phyloP scores from a whole-genome alignment of 176 grass and related monocot genomes.

The Oryza brachyantha region DNA sequence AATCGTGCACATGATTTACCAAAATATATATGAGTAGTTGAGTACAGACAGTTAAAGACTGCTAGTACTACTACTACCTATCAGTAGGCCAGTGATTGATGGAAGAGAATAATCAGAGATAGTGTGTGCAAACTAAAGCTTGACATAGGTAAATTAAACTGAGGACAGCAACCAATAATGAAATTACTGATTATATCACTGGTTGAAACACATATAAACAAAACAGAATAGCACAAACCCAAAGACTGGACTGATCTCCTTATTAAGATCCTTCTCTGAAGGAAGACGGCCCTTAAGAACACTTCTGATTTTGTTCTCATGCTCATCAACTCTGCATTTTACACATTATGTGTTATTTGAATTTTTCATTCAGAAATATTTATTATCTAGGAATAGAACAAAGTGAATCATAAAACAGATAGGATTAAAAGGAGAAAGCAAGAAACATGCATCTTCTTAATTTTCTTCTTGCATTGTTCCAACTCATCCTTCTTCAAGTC shows the following conservation, averaged over 20 bases:
- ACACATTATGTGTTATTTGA: constrained; percentile 28
- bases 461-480: constrained; percentile 60
- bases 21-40: background rate
- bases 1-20: constrained; percentile 2
- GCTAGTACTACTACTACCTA: background rate
- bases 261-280: constrained; percentile 61
- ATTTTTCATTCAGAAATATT: background rate
- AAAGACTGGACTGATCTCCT: constrained; percentile 66
- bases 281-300: constrained; percentile 66
- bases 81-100: background rate
- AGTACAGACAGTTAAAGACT: background rate
- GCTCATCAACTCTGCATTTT: constrained; percentile 67
- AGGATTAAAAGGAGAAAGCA: constrained; percentile 26
- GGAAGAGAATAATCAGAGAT: background rate
- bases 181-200: constrained; percentile 1
- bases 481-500: constrained; percentile 75
- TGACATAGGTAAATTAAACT: constrained; percentile 14
- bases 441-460: constrained; percentile 60
- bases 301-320: constrained; percentile 65
- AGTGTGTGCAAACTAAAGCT: background rate
- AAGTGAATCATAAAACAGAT: constrained; percentile 1
- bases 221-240: constrained; percentile 43
- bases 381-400: constrained; percentile 15
- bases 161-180: background rate
- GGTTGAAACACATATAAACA: constrained; percentile 14